Percentiles rank a stretch among this genome's conserved stretches.
phyloP scores from a whole-genome alignment of 2,329 filamentous ascomycete genomes.

The Calonectria multiphialidica region DNA sequence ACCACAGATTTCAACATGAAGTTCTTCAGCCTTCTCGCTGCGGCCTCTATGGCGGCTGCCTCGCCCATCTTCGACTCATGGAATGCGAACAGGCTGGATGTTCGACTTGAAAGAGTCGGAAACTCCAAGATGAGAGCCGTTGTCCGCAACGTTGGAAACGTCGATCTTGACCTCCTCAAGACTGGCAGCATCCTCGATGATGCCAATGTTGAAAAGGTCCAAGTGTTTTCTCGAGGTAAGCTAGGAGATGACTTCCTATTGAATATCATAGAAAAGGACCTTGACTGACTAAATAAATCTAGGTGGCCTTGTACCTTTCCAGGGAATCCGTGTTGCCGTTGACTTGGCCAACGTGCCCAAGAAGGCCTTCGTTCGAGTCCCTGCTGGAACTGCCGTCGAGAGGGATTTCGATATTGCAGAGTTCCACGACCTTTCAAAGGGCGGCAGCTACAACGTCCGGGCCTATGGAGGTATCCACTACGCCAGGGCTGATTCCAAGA shows the following conservation, averaged over 20 bases:
- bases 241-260: too few species aligned
- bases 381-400: slow-evolving; percentile 58
- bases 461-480: slow-evolving; percentile 65
- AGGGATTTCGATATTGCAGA: slow-evolving; percentile 63
- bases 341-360: slow-evolving; percentile 53
- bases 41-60: background rate
- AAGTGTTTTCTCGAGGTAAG: background rate
- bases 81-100: background rate
- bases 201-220: slow-evolving; percentile 1
- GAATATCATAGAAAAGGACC: background rate
- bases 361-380: slow-evolving; percentile 60
- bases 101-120: background rate
- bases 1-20: background rate
- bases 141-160: background rate
- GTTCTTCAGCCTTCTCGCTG: background rate
- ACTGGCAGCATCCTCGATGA: background rate
- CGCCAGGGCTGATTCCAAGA: slow-evolving; percentile 60
- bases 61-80: background rate
- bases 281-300: background rate
- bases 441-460: slow-evolving; percentile 64
- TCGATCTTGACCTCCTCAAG: background rate
- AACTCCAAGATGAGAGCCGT: background rate
- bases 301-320: slow-evolving; percentile 51
- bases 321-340: slow-evolving; percentile 62
- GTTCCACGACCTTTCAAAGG: slow-evolving; percentile 58